Evolutionary conservation across 2,329 filamentous ascomycete genomes (phyloP).

Genomic region (Chrysoporthe austroafricana): DNA sequence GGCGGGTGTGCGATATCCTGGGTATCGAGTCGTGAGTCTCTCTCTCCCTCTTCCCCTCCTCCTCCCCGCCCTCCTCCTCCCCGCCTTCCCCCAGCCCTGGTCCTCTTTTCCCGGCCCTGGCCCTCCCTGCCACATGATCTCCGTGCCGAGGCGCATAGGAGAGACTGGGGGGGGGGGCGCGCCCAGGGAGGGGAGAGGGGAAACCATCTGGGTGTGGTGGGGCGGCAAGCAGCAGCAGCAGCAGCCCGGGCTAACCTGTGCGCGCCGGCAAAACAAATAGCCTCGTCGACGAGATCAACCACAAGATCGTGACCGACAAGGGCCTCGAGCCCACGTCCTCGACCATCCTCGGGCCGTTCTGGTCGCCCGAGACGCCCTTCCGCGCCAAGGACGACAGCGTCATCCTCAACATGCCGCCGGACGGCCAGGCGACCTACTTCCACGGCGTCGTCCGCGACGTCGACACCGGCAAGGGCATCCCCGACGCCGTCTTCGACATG

Average conservation of each 20-base stretch:
- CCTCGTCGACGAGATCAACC: constrained; percentile 67
- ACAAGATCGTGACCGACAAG: constrained; percentile 50
- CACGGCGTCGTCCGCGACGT: constrained; percentile 46
- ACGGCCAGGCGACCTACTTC: constrained; percentile 55
- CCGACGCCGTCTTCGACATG: constrained; percentile 58
- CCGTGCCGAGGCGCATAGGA: no score
- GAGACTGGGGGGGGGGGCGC: no score
- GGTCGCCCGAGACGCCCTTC: constrained; percentile 62
- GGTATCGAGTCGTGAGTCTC: constrained; percentile 56
- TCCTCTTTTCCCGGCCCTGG: no score
- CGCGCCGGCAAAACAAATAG: constrained; percentile 18
- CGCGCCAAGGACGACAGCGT: constrained; percentile 57
- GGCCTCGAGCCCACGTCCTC: constrained; percentile 57
- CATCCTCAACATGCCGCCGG: constrained; percentile 50
- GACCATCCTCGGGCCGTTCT: constrained; percentile 71
- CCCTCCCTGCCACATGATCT: neutral
- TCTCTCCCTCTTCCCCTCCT: neutral
- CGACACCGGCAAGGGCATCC: constrained; percentile 33
- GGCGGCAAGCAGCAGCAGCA: no score
- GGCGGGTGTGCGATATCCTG: constrained; percentile 65
- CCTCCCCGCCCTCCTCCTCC: no score
- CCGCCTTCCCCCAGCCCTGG: no score
- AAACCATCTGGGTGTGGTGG: no score
- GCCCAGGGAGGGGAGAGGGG: no score
- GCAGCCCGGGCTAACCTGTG: no score